A percentile compares a stretch with the other conserved stretches of the same genome.
Evolutionary conservation across 2,329 filamentous ascomycete genomes (phyloP).

Genomic region (Didymella segeticola): DNA sequence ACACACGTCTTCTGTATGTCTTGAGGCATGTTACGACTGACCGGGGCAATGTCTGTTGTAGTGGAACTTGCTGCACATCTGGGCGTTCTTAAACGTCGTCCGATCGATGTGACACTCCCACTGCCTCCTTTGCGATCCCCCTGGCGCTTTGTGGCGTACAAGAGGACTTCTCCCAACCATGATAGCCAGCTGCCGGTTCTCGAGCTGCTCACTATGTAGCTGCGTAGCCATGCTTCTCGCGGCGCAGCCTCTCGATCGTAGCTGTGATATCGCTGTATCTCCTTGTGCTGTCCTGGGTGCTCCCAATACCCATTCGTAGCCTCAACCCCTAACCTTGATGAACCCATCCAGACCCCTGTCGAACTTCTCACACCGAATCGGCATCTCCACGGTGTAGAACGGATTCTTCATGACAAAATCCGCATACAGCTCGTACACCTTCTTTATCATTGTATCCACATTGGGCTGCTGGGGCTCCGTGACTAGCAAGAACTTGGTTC

Average conservation of each 20-base stretch:
- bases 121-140: not conserved
- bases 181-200: not conserved
- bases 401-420: conserved; percentile 99
- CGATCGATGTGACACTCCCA: not conserved
- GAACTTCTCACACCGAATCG: conserved; percentile 92
- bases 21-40: not conserved
- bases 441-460: conserved; percentile 80
- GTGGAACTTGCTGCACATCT: not conserved
- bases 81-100: not conserved
- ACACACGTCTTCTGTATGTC: not conserved
- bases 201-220: not conserved
- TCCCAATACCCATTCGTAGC: not conserved
- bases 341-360: conserved; percentile 84
- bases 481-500: conserved; percentile 94
- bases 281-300: not conserved
- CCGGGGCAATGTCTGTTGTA: not conserved
- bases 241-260: not conserved
- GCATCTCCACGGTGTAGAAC: conserved; percentile 98
- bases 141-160: not conserved
- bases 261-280: not conserved
- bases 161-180: not conserved
- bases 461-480: conserved; percentile 89
- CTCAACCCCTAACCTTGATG: conserved; percentile 62
- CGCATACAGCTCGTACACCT: conserved; percentile 91
- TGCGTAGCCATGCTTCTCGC: not conserved